phyloP scores from a whole-genome alignment of 2,329 filamentous ascomycete genomes.

The Trichoderma atroviride region DNA sequence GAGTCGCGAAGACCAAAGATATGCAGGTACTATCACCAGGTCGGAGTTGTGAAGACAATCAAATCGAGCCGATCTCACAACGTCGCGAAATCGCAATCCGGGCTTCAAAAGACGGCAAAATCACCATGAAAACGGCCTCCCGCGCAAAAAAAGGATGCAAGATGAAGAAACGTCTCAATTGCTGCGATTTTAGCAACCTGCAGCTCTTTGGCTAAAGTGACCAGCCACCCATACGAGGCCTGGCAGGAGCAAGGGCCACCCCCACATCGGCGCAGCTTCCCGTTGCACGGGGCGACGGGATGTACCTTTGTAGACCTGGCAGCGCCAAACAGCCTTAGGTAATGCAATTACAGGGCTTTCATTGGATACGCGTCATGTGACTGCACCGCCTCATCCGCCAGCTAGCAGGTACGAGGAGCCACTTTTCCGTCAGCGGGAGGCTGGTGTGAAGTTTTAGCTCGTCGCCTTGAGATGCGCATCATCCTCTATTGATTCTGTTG shows the following conservation, averaged over 20 bases:
- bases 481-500: slow-evolving; percentile 5
- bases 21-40: too few species aligned
- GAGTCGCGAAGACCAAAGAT: neutral
- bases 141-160: slow-evolving; percentile 8
- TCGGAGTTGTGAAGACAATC: neutral
- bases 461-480: neutral
- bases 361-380: slow-evolving; percentile 22
- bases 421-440: slow-evolving; percentile 19
- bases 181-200: slow-evolving; percentile 9
- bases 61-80: neutral
- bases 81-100: neutral
- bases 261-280: slow-evolving; percentile 15
- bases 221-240: slow-evolving; percentile 3
- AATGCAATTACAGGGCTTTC: neutral
- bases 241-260: neutral
- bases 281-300: slow-evolving; percentile 32
- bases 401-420: neutral
- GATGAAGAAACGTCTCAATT: slow-evolving; percentile 6
- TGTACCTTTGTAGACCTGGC: slow-evolving; percentile 19
- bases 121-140: neutral
- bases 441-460: slow-evolving; percentile 14
- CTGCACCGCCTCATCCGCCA: slow-evolving; percentile 28
- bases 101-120: neutral
- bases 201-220: slow-evolving; percentile 15
- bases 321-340: neutral